phyloP scores from a whole-genome alignment of 1,284 basidiomycete genomes.

The Leccinum griseonigrum region DNA sequence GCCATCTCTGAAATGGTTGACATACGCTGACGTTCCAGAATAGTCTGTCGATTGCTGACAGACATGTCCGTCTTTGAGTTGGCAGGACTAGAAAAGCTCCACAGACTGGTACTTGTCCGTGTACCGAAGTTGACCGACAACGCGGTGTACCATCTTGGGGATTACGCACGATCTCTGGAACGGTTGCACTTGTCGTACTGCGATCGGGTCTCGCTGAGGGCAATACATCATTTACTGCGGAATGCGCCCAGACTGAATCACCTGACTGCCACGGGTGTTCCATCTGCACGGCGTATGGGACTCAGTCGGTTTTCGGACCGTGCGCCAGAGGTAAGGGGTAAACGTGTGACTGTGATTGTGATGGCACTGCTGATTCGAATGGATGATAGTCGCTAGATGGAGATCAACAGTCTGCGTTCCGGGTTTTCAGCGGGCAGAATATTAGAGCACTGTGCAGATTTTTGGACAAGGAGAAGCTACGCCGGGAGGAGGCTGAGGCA shows the following conservation, averaged over 20 bases:
- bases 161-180: constrained; percentile 69
- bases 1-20: constrained; percentile 5
- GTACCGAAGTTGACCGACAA: constrained; percentile 66
- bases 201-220: constrained; percentile 75
- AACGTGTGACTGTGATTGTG: constrained; percentile 8
- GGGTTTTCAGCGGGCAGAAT: constrained; percentile 79
- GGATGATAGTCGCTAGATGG: constrained; percentile 46
- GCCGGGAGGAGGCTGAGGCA: constrained; percentile 54
- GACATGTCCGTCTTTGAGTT: constrained; percentile 86
- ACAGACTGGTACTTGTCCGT: constrained; percentile 80
- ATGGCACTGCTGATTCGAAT: constrained; percentile 10
- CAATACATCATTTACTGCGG: constrained; percentile 73
- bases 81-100: constrained; percentile 69
- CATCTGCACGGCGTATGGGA: constrained; percentile 71
- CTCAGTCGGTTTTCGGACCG: constrained; percentile 79
- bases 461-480: constrained; percentile 60
- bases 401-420: constrained; percentile 71
- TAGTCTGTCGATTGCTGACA: constrained; percentile 80
- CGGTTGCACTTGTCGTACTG: constrained; percentile 90
- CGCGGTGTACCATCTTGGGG: constrained; percentile 62
- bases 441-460: constrained; percentile 64
- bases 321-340: constrained; percentile 59
- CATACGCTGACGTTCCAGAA: constrained; percentile 12
- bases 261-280: constrained; percentile 81
- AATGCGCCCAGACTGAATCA: constrained; percentile 67